Base-by-base conservation (phyloP, 163 green algal genomes). In the Chlorella variabilis region DNA sequence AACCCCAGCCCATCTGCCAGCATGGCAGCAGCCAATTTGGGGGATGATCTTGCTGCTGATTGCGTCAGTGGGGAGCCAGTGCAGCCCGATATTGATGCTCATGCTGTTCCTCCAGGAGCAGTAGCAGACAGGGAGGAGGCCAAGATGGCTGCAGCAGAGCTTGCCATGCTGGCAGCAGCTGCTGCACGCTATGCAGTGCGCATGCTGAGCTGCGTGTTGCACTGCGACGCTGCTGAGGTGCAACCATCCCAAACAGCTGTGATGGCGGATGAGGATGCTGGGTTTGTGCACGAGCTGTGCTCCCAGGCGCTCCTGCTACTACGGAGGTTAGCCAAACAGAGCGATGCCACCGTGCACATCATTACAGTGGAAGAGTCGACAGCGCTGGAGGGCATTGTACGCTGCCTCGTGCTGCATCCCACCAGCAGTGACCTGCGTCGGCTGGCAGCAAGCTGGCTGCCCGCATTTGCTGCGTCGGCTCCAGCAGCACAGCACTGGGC, bases 291-390 rank as follows among this genome's bases (percentile, higher is more conserved):
- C 39, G 87, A 84, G 62, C 70, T 77, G 49, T 75, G 51, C 34
- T 80, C 61, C 34, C 70, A 84, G 39, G 91, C 82, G 80, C 75
- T 90, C 48, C 61, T 88, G 68, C 54, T 51, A 49, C 49, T 87
- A 65, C 77, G 89, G 71, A 54, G 71, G 33, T 61, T 58, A 34
- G 68, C 65, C 0, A 17, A 48, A 23, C 42, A 59, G 11, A 70
- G 62, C 65, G 41, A 25, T 33, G 70, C 33, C 2, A 36, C 68
- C 2, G 78, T 82, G 61, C n/a, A 23, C 1, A 25, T 39, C 6
- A 21, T 74, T 5, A 75, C 45, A 0, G 42, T 21, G 31, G 23
- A 33, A 0, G 42, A 75, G 42, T 56, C 58, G 39, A 39, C 42
- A 0, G 59, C 33, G 2, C 8, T 38, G 9, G 59, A 73, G 42